Evolutionary conservation across 345 rosid species (phyloP), one percentile per base, ranked within the genome.

Genomic region (Heritiera fomes): DNA sequence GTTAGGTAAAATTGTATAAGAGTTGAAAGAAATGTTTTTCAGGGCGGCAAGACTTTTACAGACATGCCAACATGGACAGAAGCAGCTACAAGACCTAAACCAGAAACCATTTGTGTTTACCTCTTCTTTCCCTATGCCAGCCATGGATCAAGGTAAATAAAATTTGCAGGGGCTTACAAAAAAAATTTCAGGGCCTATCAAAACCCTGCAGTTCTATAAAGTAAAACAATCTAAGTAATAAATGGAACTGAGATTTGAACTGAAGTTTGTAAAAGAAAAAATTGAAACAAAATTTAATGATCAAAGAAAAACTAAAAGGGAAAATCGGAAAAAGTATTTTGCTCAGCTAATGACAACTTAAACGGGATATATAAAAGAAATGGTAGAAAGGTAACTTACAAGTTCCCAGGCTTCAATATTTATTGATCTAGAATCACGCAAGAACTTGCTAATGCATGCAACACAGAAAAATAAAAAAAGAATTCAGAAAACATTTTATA

Each of bases 341-440:
- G 70, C 72, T 53, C 1, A 78, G 78, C 80, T 80, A 61, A 75
- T 53, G 41, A 7, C 10, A 60, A 5, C 73, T 59, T 45, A 23
- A 75, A 62, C 8, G 13, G 32, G 23, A 75, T 45, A 59, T 43
- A 4, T 7, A 58, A 59, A n/a, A 77, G 41, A 20, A 50, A 8
- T 47, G 10, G 76, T 59, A 78, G 20, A 71, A 61, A 58, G 77
- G 52, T 20, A 62, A 71, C 90, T 52, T 87, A 78, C 94, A 62
- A 95, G 94, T 83, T 95, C 97, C 97, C 97, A 92, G 45, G 90
- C 93, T 84, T 91, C 92, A 63, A 89, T 70, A 61, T 85, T 79
- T 82, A 87, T 88, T 53, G 75, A 75, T 69, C 92, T 67, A 76
- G 85, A 73, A 78, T 82, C 84, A 20, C 67, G 79, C 65, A 90